Evolutionary conservation across 306 rosid genomes (phyloP).

Genomic region (Pyrus bretschneideri): DNA sequence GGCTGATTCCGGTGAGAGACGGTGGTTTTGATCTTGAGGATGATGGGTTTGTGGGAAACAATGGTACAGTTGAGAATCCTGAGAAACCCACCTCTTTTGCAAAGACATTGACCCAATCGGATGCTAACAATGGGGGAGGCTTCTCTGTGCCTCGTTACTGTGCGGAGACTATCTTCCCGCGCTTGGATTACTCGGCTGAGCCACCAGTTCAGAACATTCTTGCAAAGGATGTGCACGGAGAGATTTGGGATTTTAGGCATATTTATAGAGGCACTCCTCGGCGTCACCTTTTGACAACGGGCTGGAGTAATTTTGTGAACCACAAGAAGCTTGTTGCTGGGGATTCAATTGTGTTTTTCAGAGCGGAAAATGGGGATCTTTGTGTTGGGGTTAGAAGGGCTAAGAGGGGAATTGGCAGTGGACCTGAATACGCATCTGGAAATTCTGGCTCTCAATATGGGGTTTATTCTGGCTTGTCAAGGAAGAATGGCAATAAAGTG

Average conservation of each 20-base stretch:
- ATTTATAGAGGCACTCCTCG: conserved; percentile 97
- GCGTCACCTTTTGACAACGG: conserved; percentile 91
- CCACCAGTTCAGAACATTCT: conserved; percentile 87
- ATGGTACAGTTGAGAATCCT: conserved; percentile 25
- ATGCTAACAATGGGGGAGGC: conserved; percentile 96
- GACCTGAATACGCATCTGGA: conserved; percentile 39
- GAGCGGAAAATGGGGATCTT: conserved; percentile 85
- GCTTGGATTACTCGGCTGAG: conserved; percentile 69
- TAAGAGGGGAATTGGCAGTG: conserved; percentile 81
- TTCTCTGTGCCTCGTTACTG: conserved; percentile 97
- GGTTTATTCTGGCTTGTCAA: conserved; percentile 28
- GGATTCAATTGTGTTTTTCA: conserved; percentile 79
- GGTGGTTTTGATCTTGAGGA: conserved; percentile 38
- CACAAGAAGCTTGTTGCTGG: conserved; percentile 97
- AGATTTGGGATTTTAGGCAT: conserved; percentile 92
- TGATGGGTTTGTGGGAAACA: conserved; percentile 36
- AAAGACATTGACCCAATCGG: conserved; percentile 94
- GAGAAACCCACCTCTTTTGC: conserved; percentile 75
- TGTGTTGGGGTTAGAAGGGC: conserved; percentile 96
- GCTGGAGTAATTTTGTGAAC: conserved; percentile 98
- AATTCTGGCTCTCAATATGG: conserved; percentile 34
- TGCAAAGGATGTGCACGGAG: conserved; percentile 86
- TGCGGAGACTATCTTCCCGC: conserved; percentile 90
- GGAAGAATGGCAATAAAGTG: conserved; percentile 26
- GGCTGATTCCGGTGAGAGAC: conserved; percentile 50